A percentile compares a stretch with the other conserved stretches of the same genome.
Conservation (phyloP, 495 filamentous ascomycete genomes). For the Neurospora sp. region DNA sequence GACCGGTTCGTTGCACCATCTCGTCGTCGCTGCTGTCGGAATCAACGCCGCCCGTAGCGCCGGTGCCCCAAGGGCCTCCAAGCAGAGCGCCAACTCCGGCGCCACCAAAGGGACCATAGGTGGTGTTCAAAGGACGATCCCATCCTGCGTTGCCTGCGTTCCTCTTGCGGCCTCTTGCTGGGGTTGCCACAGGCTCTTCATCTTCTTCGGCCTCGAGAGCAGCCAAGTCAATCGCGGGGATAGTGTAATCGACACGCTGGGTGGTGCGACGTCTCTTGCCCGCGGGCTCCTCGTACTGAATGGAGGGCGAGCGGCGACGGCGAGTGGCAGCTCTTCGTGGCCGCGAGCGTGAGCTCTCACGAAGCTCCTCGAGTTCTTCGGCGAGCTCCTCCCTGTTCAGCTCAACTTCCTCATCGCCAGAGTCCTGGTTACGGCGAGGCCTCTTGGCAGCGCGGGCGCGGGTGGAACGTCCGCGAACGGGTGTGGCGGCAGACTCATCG, state of each 20-base stretch:
- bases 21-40: conserved; percentile 98
- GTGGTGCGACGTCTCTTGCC: conserved; percentile 28
- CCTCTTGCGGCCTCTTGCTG: conserved; percentile 54
- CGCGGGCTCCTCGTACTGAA: conserved; percentile 42
- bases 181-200: conserved; percentile 50
- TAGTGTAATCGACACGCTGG: conserved; percentile 39
- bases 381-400: conserved; percentile 65
- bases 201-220: conserved; percentile 59
- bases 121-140: conserved; percentile 73
- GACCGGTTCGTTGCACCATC: conserved; percentile 45
- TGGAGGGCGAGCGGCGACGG: conserved; percentile 45
- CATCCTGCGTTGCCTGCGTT: conserved; percentile 41
- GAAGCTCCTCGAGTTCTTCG: conserved; percentile 65
- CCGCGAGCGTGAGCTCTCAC: conserved; percentile 32
- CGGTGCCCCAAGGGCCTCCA: conserved; percentile 65
- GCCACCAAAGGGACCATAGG: conserved; percentile 86
- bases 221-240: conserved; percentile 64
- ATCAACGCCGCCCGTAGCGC: conserved; percentile 69
- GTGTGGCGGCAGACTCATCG: conserved; percentile 33
- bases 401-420: conserved; percentile 52
- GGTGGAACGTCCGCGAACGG: conserved; percentile 26
- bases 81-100: conserved; percentile 62
- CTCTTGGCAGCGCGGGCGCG: conserved; percentile 28
- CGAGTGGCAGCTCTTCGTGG: conserved; percentile 31
- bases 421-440: conserved; percentile 23